Evolutionary conservation across 2,329 filamentous ascomycete species (phyloP), one percentile per base, ranked within the genome.

Genomic region (Rhynchosporium secalis): DNA sequence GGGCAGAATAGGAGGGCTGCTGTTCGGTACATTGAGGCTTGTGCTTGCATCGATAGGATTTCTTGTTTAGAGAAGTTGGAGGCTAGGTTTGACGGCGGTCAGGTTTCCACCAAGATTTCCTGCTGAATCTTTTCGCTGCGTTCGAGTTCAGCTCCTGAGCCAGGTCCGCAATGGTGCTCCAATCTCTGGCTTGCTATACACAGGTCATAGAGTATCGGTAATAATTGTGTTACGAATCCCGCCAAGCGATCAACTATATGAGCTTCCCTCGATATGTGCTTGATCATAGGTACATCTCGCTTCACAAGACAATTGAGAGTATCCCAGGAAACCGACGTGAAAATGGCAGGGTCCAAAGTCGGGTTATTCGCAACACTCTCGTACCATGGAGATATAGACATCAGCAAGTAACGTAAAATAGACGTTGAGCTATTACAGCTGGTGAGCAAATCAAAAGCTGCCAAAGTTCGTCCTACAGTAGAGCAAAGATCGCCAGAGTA

Each of bases 11-110:
- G 15, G 2, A 54, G 51, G 13, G 36, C 51, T 41, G 51, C 51
- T 13, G 36, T 28, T 13, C 51, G 51, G 36, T 54, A 54, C 51
- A 54, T 41, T 15, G 51, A 28, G 28, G 51, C 51, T 41, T 54
- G 51, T 29, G 51, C 51, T 40, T 54, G 20, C 51, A 54, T 54
- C 36, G 40, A 41, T 9, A 54, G n/a, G 38, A 54, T 54, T 26
- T 54, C 51, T 20, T 54, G 36, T n/a, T 29, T 20, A n/a, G 36
- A 54, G 7, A 54, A 54, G n/a, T 29, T 41, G 33, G 15, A n/a
- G 7, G 51, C 20, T 20, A 54, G 20, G 3, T 41, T 20, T 6
- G 10, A 41, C 7, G 20, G 51, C 12, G 51, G 36, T 54, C 51
- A 40, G 51, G 36, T 8, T 36, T 38, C 51, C 51, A 54, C 51